Base-by-base conservation (phyloP, 2,329 filamentous ascomycete species). In the Fusarium dlaminii region DNA sequence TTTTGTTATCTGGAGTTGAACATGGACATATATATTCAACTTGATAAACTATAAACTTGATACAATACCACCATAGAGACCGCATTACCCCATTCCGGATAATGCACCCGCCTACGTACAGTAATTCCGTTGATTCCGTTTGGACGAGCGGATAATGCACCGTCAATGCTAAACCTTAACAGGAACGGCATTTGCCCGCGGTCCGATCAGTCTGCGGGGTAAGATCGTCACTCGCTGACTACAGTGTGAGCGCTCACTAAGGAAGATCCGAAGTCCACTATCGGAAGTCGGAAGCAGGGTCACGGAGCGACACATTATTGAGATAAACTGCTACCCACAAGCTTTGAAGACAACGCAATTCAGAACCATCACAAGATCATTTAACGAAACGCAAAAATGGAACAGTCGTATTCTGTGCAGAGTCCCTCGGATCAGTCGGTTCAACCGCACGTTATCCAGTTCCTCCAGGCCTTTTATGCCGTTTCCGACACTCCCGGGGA, bases 231-330 rank as follows among this genome's bases (percentile, higher is more conserved):
- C n/a, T 2, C 48, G 6, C 8, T 20, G 30, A 14, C 43, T 32
- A 27, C 40, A 51, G 30, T 56, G 48, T 24, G 22, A 40, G n/a
- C 46, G 40, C 46, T 36, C n/a, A 62, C 36, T n/a, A 14, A 43
- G 34, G 30, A 49, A 55, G 39, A 52, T 37, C 66, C 71, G 70
- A 60, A 60, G 43, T 27, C 56, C 29, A 46, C 30, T 36, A 61
- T 73, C 71, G 71, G 70, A 67, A 49, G 62, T 74, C 71, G 71
- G 71, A 57, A 74, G 67, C 52, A 52, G 66, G 70, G 56, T 74
- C 42, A 36, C 32, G 51, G 42, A 39, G 24, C 30, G 18, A 45
- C 36, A 27, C 27, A 17, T 57, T 46, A 36, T 9, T 43, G 24
- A 51, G 27, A 49, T 6, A 36, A 36, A 45, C 29, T 36, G 27